A percentile compares a stretch with the other conserved stretches of the same genome.
These are phyloP conservation scores for Chenopodium formosanum DNA, from an alignment of 148 eudicot genomes.

Conservation along the genomic window DNA sequence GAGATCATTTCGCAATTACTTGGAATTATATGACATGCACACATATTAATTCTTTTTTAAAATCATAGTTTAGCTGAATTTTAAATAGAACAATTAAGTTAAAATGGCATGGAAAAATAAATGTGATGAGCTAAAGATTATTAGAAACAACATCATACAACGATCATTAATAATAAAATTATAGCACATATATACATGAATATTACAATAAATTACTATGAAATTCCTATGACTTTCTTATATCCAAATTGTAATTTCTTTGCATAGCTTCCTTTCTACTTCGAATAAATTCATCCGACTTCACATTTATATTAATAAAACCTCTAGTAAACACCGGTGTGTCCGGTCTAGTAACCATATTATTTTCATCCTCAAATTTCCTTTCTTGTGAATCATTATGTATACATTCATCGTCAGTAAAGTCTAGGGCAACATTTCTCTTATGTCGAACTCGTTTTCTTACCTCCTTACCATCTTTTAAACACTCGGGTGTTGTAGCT, in stretches of 20 bases:
- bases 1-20: too few relatives aligned
- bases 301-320: conserved; percentile 26
- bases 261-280: conserved; percentile 27
- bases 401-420: too few relatives aligned
- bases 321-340: background rate
- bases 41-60: too few relatives aligned
- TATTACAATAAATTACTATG: background rate
- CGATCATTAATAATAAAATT: too few relatives aligned
- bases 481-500: background rate
- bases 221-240: background rate
- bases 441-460: background rate
- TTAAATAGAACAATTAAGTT: too few relatives aligned
- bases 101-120: too few relatives aligned
- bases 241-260: conserved; percentile 5
- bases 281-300: conserved; percentile 25
- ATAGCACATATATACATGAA: too few relatives aligned
- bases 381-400: background rate
- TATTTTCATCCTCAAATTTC: conserved; percentile 3
- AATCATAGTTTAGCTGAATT: too few relatives aligned
- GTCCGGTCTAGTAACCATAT: background rate
- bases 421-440: background rate
- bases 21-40: too few relatives aligned
- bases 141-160: too few relatives aligned
- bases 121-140: too few relatives aligned
- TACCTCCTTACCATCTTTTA: background rate